Base-by-base conservation (phyloP, 441 rosid species). In the Bruguiera hainesii region DNA sequence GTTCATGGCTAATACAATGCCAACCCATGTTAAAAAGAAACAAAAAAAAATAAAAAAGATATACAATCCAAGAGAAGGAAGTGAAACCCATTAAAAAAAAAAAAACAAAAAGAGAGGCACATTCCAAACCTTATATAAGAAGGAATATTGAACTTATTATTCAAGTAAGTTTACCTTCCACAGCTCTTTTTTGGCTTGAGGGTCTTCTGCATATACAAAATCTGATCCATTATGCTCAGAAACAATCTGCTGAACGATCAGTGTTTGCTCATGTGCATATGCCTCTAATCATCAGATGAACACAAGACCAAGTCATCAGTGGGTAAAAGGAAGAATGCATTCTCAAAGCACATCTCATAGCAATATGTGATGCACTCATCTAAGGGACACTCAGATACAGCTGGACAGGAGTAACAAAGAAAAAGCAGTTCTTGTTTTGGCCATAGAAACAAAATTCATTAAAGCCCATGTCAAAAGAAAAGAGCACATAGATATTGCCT, bases 131-230 rank as follows among this genome's bases (percentile, higher is more conserved):
- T 58, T 55, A 23, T 46, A 42, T 35, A 20, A 39, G 31, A 59
- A 25, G 20, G 16, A 23, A 48, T 37, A 52, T 5, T 35, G 23
- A 64, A 56, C 30, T 13, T 19, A 61, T 15, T 29, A 35, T 65
- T 65, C 66, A 71, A 69, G 62, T 67, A 37, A 65, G 20, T 3
- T 33, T 82, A 91, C 99, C 96, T 82, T 89, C 97, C 99, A 91
- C 33, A 91, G 97, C 82, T 94, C 97, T 21, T 84, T 85, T 76
- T 94, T 94, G 29, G 94, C 89, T 79, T 83, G 86, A 75, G 92
- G 78, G 67, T 94, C 88, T 81, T 88, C 93, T 10, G 91, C 90
- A 61, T 89, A 91, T 69, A 87, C 80, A 80, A 94, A 94, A 75
- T 89, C 97, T 31, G 97, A 78, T 63, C 97, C 97, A 71, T 80